Conservation (phyloP, 1,284 basidiomycete genomes). For the Rhodotorula glutinis region DNA sequence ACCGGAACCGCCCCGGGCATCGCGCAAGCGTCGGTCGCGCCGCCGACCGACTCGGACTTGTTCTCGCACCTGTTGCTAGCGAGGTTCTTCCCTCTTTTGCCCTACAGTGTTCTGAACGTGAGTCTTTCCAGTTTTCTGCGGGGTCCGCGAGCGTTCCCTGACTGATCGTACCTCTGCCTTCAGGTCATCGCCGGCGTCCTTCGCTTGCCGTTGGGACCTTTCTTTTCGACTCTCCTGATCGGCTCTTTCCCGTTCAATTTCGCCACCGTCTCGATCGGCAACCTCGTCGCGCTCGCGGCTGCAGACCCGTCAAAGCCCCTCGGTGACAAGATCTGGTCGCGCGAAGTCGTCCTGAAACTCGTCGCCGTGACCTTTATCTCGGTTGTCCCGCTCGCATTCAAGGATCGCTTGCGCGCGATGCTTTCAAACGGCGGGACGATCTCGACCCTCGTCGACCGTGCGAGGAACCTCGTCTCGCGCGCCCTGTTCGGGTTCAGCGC, state of each 20-base stretch:
- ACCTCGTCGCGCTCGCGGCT: constrained; percentile 41
- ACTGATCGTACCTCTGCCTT: too few relatives aligned
- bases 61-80: constrained; percentile 44
- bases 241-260: constrained; percentile 46
- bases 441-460: constrained; percentile 1
- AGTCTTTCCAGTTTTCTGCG: background rate
- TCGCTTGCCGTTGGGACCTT: constrained; percentile 41
- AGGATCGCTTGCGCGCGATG: constrained; percentile 39
- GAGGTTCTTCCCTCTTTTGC: constrained; percentile 44
- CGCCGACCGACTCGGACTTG: constrained; percentile 36
- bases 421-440: constrained; percentile 4
- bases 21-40: constrained; percentile 4
- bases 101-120: constrained; percentile 44
- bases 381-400: constrained; percentile 43
- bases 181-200: constrained; percentile 45
- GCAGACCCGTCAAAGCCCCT: constrained; percentile 33
- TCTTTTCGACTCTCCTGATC: constrained; percentile 45
- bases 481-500: constrained; percentile 22
- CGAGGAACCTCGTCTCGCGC: background rate
- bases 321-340: constrained; percentile 43
- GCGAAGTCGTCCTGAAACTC: constrained; percentile 41
- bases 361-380: constrained; percentile 42
- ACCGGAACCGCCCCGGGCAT: background rate
- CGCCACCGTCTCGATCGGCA: constrained; percentile 43
- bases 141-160: too few relatives aligned